Percentiles rank a stretch among this genome's conserved stretches.
phyloP scores from a whole-genome alignment of 2,329 filamentous ascomycete genomes.

The Aspergillus latus region DNA sequence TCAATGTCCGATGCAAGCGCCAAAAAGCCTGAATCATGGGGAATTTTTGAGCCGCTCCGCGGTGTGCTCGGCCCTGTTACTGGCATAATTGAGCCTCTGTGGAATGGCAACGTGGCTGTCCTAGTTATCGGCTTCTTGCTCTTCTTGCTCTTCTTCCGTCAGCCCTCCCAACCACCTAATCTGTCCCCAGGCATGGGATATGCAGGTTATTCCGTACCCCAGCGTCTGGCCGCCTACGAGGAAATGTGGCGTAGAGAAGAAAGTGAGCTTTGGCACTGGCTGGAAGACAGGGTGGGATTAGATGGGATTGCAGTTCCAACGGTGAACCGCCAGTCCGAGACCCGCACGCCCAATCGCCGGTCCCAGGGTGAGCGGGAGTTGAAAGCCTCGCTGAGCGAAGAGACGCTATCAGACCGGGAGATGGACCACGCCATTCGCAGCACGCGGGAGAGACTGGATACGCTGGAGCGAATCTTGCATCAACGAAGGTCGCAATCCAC shows the following conservation, averaged over 20 bases:
- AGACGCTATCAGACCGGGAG: conserved; percentile 70
- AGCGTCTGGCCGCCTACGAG: conserved; percentile 80
- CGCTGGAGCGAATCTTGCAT: conserved; percentile 71
- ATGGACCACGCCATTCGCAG: conserved; percentile 78
- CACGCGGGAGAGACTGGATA: conserved; percentile 79
- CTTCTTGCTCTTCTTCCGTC: conserved; percentile 70
- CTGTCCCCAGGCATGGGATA: conserved; percentile 39
- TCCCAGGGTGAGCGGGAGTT: conserved; percentile 46
- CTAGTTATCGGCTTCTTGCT: conserved; percentile 71
- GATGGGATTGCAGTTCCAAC: conserved; percentile 52
- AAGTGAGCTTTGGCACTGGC: conserved; percentile 87
- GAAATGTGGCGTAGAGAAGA: conserved; percentile 90
- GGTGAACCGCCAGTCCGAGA: conserved; percentile 24
- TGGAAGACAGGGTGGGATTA: conserved; percentile 80
- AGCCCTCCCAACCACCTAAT: conserved; percentile 32
- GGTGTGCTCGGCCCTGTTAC: conserved; percentile 67
- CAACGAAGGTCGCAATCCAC: conserved; percentile 48
- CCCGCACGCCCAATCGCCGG: conserved; percentile 44
- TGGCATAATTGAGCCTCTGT: conserved; percentile 67
- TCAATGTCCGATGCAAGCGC: conserved; percentile 41
- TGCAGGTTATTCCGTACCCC: conserved; percentile 50
- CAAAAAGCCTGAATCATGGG: conserved; percentile 62
- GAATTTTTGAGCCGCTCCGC: conserved; percentile 75
- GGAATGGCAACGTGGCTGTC: conserved; percentile 76
- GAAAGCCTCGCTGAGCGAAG: conserved; percentile 59